Base-by-base conservation (phyloP, 495 filamentous ascomycete species). In the Achaetomiella virescens region DNA sequence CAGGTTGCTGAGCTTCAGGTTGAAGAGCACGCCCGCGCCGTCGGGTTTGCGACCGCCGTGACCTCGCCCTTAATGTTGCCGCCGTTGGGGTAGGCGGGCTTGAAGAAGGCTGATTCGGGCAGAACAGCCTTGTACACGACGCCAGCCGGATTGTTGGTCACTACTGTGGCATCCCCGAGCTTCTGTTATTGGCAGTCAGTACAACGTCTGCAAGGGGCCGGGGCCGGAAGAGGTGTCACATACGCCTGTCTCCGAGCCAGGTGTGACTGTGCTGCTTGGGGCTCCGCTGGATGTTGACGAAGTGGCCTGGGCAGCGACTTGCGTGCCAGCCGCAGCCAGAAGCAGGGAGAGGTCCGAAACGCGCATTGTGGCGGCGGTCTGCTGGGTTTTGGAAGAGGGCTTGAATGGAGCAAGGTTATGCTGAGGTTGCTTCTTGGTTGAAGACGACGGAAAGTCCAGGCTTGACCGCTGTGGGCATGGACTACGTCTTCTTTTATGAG, bases 21-120 rank as follows among this genome's bases (percentile, higher is more conserved):
- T 65, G 63, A 92, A 80, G 43, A 68, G 56, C 29, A 90, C 79
- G 42, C 89, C 90, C 22, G 74, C 73, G 37, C 87, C 86, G 55
- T 79, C 75, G 73, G 54, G 40, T 66, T 70, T 3, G 83, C 73
- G 21, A 65, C 72, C n/a, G 80, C 84, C 0, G 70, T 71, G 50
- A 96, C 63, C 25, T 61, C 71, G 27, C 91, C 91, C 49, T 78
- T 75, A 50, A 91, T 68, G 48, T 77, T 76, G 36, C 75, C 78
- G 42, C 78, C 83, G 41, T 75, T 75, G 25, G 76, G 67, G 54
- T 71, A 76, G 20, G 70, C 70, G 10, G 67, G 60, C 57, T 71
- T 67, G 66, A 68, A 75, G 63, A 75, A 79, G 1, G 76, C 60
- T 6, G 72, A 69, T 10, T 79, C 67, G 6, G 83, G 84, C 2